A percentile compares a stretch with the other conserved stretches of the same genome.
Conservation (phyloP, 176 grass and related monocot genomes). For the Miscanthus lutarioriparius region DNA sequence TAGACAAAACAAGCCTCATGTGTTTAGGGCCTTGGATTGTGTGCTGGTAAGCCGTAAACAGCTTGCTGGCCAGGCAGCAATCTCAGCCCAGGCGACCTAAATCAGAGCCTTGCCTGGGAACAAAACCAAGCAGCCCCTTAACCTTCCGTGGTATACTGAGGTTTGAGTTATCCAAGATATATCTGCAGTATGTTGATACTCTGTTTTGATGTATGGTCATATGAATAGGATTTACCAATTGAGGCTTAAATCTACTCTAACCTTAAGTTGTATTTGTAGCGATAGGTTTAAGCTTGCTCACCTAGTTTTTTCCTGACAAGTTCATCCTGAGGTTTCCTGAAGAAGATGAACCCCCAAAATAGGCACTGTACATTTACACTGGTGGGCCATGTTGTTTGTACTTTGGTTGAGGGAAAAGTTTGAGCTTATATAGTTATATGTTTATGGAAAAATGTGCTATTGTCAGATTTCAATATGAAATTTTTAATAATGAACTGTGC, state of each 20-base stretch:
- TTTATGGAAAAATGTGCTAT: not conserved
- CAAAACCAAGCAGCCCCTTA: not conserved
- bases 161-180: not conserved
- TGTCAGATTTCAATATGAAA: not conserved
- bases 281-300: not conserved
- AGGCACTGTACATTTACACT: not conserved
- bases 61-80: not conserved
- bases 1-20: not conserved
- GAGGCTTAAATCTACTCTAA: slow-evolving; percentile 4
- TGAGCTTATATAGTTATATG: no score
- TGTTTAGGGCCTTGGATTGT: not conserved
- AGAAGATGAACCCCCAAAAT: not conserved
- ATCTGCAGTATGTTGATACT: not conserved
- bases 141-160: not conserved
- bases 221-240: not conserved
- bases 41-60: not conserved
- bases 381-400: not conserved
- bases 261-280: not conserved
- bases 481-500: not conserved
- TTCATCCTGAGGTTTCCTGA: not conserved
- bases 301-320: not conserved
- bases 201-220: not conserved
- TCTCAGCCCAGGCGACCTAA: not conserved
- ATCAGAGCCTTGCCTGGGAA: not conserved
- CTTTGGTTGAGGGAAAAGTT: not conserved